A percentile compares a stretch with the other conserved stretches of the same genome.
Evolutionary conservation across 2,329 filamentous ascomycete species (phyloP).

Genomic region (Penicillium nordicum): DNA sequence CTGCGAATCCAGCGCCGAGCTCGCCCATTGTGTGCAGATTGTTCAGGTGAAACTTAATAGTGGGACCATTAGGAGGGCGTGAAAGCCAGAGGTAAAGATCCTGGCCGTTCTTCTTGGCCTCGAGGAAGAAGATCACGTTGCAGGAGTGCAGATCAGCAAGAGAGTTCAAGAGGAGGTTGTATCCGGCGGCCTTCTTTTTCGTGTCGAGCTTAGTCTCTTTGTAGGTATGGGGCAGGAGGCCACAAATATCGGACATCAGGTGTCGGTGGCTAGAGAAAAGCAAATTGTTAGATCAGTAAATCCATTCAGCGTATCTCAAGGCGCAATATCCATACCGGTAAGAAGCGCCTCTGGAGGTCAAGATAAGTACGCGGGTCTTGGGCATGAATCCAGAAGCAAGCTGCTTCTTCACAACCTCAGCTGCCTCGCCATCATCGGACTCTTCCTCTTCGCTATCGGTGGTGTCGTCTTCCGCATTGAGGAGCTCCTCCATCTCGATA

Average conservation of each 20-base stretch:
- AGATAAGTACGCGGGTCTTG: slow-evolving; percentile 69
- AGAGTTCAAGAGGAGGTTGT: slow-evolving; percentile 76
- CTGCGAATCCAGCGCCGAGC: slow-evolving; percentile 75
- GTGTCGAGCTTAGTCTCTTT: slow-evolving; percentile 97
- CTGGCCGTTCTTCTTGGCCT: slow-evolving; percentile 81
- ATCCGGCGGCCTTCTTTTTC: slow-evolving; percentile 64
- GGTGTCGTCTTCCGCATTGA: slow-evolving; percentile 37
- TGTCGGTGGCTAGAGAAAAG: slow-evolving; percentile 71
- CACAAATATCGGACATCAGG: slow-evolving; percentile 81
- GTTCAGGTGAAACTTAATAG: slow-evolving; percentile 53
- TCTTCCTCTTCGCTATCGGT: slow-evolving; percentile 40
- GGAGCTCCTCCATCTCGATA: slow-evolving; percentile 39
- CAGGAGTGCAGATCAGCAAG: slow-evolving; percentile 77
- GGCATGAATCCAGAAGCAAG: slow-evolving; percentile 39
- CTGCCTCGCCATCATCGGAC: slow-evolving; percentile 24
- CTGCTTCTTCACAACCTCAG: slow-evolving; percentile 32
- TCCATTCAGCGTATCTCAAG: neutral
- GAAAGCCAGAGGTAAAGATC: slow-evolving; percentile 93
- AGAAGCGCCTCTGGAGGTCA: slow-evolving; percentile 89
- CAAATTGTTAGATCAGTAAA: slow-evolving; percentile 15
- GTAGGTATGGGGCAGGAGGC: slow-evolving; percentile 83
- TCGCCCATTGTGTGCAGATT: slow-evolving; percentile 94
- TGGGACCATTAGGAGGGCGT: slow-evolving; percentile 81
- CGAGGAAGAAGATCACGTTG: slow-evolving; percentile 93
- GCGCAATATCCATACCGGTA: slow-evolving; percentile 58